Evolutionary conservation across 176 grass and related monocot species (phyloP), one percentile per base, ranked within the genome.

Genomic region (Musa acuminata): DNA sequence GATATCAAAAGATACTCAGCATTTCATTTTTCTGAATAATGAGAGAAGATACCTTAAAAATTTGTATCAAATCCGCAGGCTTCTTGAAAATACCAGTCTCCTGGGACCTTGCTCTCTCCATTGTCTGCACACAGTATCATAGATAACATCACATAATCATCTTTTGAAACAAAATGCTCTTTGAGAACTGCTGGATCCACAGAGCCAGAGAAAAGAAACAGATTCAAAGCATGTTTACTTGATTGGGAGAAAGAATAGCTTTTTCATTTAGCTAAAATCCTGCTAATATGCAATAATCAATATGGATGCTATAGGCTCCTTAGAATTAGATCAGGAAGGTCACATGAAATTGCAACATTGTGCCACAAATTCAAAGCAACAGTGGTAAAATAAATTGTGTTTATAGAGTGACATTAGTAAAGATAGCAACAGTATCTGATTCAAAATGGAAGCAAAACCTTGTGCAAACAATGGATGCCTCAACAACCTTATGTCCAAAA

Each of bases 31-130:
- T 77, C 10, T 51, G 12, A 20, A 16, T 64, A 13, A 1, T 11
- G 19, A 83, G 27, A 60, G 16, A 77, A n/a, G 35, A 48, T 94
- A 98, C 95, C 95, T 99, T 99, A 85, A 99, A 99, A 76, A 99
- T 94, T 82, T 99, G 91, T 67, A 94, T 53, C 75, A 99, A 87
- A 91, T 94, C 96, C 11, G 84, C 58, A 49, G 90, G 90, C 76
- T 95, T 99, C 83, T 82, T 87, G 71, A 99, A 99, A 78, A 91
- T 84, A 81, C 96, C 91, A 79, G 80, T 87, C 76, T 95, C 96
- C 20, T 85, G 83, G 69, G 88, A 91, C 78, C 90, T 91, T 82
- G 83, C 84, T 82, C 88, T 99, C 82, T 95, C 96, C 91, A 99
- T 99, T 89, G 78, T 95, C 96, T 99, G 86, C 43, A 76, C 62